Percentiles rank a stretch among this genome's conserved stretches.
Conservation (phyloP, 2,329 filamentous ascomycete genomes). For the Cadophora luteo-olivacea region DNA sequence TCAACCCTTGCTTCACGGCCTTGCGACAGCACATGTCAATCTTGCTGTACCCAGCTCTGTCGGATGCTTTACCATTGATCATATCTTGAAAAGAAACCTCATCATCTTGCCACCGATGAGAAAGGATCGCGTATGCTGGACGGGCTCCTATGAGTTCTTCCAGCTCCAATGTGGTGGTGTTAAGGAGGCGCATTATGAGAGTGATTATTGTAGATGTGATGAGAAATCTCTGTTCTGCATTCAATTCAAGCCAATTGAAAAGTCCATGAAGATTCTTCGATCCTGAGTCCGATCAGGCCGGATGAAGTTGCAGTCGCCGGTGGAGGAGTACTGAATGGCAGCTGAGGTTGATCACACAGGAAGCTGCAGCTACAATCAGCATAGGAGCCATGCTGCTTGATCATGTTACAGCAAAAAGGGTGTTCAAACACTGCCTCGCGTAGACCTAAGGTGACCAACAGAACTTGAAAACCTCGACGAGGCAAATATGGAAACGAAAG, state of each 20-base stretch:
- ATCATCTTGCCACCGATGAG: conserved; percentile 44
- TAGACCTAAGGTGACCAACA: not conserved
- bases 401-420: not conserved
- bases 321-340: not conserved
- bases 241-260: not conserved
- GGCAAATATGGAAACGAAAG: not conserved
- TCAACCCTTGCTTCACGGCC: not conserved
- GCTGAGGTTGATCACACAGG: not conserved
- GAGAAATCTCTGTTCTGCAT: no score
- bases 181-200: conserved; percentile 28
- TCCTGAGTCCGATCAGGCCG: not conserved
- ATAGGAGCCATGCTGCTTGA: not conserved
- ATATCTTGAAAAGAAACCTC: conserved; percentile 44
- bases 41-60: conserved; percentile 6
- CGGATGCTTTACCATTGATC: conserved; percentile 34
- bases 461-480: no score
- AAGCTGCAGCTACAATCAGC: not conserved
- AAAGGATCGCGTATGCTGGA: conserved; percentile 45
- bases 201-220: not conserved
- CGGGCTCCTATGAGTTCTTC: conserved; percentile 28
- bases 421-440: not conserved
- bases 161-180: conserved; percentile 20
- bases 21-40: not conserved
- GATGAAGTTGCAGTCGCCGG: not conserved
- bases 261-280: not conserved